phyloP scores from a whole-genome alignment of 2,329 filamentous ascomycete genomes.

The Capronia coronata region DNA sequence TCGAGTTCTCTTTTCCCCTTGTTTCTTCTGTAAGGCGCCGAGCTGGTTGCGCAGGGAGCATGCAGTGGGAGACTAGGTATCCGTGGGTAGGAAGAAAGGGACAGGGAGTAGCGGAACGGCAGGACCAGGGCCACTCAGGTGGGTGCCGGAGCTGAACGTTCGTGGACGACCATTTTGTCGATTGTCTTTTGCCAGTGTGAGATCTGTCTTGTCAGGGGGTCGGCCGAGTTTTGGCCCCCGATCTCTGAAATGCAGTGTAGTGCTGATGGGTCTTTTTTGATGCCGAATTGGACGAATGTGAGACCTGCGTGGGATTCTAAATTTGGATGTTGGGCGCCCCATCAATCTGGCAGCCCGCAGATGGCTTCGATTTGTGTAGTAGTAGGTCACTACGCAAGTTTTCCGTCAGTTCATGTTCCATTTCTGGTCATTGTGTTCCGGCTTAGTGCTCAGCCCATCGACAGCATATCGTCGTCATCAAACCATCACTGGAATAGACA shows the following conservation, averaged over 20 bases:
- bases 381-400: no score
- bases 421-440: not conserved
- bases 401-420: not conserved
- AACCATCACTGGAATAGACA: no score
- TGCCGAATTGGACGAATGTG: not conserved
- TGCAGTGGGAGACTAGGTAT: not conserved
- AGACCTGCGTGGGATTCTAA: not conserved
- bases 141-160: no score
- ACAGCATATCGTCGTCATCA: not conserved
- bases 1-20: not conserved
- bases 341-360: conserved; percentile 1
- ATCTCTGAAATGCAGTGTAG: not conserved
- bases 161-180: no score
- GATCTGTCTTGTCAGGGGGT: not conserved
- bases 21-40: not conserved
- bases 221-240: not conserved
- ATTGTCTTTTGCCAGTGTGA: no score
- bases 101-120: not conserved
- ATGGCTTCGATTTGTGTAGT: not conserved
- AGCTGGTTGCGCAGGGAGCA: not conserved
- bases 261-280: not conserved
- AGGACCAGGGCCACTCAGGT: no score
- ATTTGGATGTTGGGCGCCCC: conserved; percentile 3
- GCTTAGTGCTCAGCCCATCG: not conserved
- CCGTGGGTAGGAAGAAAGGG: not conserved